Base-by-base conservation (phyloP, 2,329 filamentous ascomycete genomes). In the Fonsecaea pedrosoi region DNA sequence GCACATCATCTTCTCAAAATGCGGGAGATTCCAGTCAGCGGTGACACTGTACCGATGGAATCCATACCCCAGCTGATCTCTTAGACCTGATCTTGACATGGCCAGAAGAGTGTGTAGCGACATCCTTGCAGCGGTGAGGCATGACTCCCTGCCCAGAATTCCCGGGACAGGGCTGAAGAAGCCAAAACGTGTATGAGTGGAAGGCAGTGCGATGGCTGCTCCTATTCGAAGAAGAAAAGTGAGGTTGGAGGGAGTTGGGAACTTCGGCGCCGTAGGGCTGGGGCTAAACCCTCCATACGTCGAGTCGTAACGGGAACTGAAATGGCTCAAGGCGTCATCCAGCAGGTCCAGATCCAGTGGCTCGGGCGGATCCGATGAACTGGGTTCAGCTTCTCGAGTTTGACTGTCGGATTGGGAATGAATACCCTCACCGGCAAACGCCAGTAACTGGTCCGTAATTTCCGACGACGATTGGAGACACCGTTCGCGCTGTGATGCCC, bases 1-100 rank as follows among this genome's bases (percentile, higher is more conserved):
- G 62, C 92, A 93, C 9, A 97, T 86, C 86, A 98, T 93, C 82
- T 98, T 98, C 81, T 99, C 95, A 73, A 98, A 99, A 77, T 97
- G 94, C 10, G 95, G 95, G 55, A 98, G 82, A 69, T 90, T 92
- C 95, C 95, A 99, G 78, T 98, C 92, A 13, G 88, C 83, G 0
- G 94, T 98, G 7, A 96, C 90, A 13, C 92, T 96, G 76, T 96
- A 97, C 60, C 94, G 87, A 42, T 90, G 87, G 73, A 93, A 92
- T 6, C 92, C 91, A 75, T 91, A 86, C 53, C 91, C 91, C 67
- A 94, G 86, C 68, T 92, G 90, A 73, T 93, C 91, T 69, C 91
- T 86, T 60, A 91, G 88, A 13, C 88, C 89, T 21, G 89, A 89
- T 57, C 86, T 85, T 15, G 87, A 87, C 87, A 98, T 95, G 66